A percentile compares a stretch with the other conserved stretches of the same genome.
Conservation (phyloP, 768 basidiomycete genomes). For the Macrolepiota dolichaula region DNA sequence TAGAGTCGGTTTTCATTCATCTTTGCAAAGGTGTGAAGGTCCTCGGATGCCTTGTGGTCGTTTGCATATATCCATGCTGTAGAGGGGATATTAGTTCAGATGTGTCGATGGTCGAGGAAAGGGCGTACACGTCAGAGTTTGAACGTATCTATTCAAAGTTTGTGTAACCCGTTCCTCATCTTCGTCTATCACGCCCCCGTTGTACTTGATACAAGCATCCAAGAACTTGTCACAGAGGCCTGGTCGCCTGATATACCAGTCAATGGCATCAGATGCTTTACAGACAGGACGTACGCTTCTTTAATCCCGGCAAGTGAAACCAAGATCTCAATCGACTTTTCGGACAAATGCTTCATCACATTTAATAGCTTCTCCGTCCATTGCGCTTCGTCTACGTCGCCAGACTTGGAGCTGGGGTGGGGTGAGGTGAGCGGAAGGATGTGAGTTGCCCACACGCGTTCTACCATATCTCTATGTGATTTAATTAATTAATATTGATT, state of each 20-base stretch:
- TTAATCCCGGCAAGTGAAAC: slow-evolving; percentile 63
- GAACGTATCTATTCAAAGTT: slow-evolving; percentile 51
- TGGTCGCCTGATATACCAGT: slow-evolving; percentile 54
- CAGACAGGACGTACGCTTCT: slow-evolving; percentile 42
- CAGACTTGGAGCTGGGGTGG: slow-evolving; percentile 35
- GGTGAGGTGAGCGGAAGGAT: slow-evolving; percentile 60
- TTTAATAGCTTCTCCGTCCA: slow-evolving; percentile 86
- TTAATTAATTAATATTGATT: neutral
- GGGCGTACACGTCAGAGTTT: slow-evolving; percentile 48
- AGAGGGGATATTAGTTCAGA: neutral
- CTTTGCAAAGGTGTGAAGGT: slow-evolving; percentile 80
- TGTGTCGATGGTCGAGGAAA: neutral
- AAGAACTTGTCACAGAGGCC: slow-evolving; percentile 68
- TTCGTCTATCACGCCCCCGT: slow-evolving; percentile 89
- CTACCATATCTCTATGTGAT: slow-evolving; percentile 48
- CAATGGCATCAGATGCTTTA: slow-evolving; percentile 4
- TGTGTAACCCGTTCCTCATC: slow-evolving; percentile 62
- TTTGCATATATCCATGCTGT: slow-evolving; percentile 58
- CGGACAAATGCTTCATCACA: slow-evolving; percentile 67
- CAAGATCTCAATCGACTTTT: slow-evolving; percentile 53
- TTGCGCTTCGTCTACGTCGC: slow-evolving; percentile 68
- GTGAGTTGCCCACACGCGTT: slow-evolving; percentile 66
- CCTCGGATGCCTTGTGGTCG: slow-evolving; percentile 69
- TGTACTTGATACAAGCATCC: slow-evolving; percentile 73
- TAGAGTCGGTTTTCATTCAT: slow-evolving; percentile 84